These are phyloP conservation scores for Acanthamoeba royreba DNA, from an alignment of 208 protist species.

Conservation along the genomic window DNA sequence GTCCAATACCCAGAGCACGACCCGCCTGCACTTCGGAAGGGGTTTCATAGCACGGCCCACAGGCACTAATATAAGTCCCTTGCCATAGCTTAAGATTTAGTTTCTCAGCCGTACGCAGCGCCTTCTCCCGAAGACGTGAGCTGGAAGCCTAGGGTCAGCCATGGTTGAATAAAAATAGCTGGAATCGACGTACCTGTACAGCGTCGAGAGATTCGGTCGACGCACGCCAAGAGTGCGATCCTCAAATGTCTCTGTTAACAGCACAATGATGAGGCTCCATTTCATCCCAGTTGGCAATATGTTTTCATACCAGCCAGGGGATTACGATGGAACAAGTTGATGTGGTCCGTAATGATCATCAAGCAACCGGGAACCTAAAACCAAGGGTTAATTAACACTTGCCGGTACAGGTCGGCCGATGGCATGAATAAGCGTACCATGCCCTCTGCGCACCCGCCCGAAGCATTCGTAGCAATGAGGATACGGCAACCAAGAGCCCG, in stretches of 20 bases:
- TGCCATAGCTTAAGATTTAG: background rate
- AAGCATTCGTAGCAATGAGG: conserved; percentile 55
- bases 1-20: background rate
- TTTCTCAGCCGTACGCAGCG: background rate
- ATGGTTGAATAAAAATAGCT: background rate
- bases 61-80: conserved; percentile 25
- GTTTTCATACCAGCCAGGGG: background rate
- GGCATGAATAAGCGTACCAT: background rate
- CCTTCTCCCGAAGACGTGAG: background rate
- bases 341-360: conserved; percentile 55
- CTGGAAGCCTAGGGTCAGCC: background rate
- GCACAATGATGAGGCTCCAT: background rate
- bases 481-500: background rate
- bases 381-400: background rate
- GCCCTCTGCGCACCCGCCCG: conserved; percentile 34
- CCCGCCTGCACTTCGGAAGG: conserved; percentile 38
- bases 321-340: conserved; percentile 44
- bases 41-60: conserved; percentile 53
- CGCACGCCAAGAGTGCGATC: background rate
- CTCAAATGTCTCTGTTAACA: background rate
- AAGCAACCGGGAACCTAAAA: background rate
- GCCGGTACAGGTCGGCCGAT: background rate
- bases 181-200: background rate
- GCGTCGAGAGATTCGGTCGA: background rate
- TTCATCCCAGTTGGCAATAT: background rate